Evolutionary conservation across 176 grass and related monocot genomes (phyloP).

Genomic region (Poa annua): DNA sequence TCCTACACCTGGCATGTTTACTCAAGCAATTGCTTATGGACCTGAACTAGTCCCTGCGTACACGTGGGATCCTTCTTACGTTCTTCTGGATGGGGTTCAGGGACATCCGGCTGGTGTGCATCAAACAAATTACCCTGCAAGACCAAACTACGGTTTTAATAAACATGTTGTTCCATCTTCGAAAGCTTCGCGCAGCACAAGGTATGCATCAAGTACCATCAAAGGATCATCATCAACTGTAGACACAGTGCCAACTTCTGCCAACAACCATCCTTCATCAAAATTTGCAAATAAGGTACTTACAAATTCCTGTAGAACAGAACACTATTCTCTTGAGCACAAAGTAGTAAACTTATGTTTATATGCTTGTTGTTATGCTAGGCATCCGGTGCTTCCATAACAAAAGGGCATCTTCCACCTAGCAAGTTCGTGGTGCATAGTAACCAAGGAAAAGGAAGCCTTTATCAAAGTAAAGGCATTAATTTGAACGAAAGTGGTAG

Average conservation of each 20-base stretch:
- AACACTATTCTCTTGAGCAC: constrained; percentile 22
- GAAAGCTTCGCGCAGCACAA: constrained; percentile 48
- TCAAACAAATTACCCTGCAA: constrained; percentile 59
- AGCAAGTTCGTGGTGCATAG: constrained; percentile 53
- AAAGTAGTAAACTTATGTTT: constrained; percentile 36
- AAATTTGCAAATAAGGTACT: constrained; percentile 78
- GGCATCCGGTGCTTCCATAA: constrained; percentile 59
- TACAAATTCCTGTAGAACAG: constrained; percentile 33
- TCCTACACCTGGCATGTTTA: constrained; percentile 49
- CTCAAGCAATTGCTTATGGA: constrained; percentile 63
- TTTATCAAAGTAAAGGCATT: constrained; percentile 54
- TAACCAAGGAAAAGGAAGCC: constrained; percentile 61
- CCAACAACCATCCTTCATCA: constrained; percentile 38
- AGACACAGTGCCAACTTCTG: constrained; percentile 39
- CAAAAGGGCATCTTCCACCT: constrained; percentile 63
- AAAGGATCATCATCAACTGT: constrained; percentile 66
- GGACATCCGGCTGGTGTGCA: constrained; percentile 56
- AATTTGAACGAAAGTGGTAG: constrained; percentile 60
- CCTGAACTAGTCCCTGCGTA: constrained; percentile 64
- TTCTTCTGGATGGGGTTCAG: constrained; percentile 67
- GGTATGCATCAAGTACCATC: constrained; percentile 42
- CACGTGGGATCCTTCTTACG: constrained; percentile 73
- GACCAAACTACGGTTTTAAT: constrained; percentile 50
- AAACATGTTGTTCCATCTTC: constrained; percentile 47
- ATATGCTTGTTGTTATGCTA: constrained; percentile 46